Base-by-base conservation (phyloP, 176 grass and related monocot species). In the Hordeum marinum region DNA sequence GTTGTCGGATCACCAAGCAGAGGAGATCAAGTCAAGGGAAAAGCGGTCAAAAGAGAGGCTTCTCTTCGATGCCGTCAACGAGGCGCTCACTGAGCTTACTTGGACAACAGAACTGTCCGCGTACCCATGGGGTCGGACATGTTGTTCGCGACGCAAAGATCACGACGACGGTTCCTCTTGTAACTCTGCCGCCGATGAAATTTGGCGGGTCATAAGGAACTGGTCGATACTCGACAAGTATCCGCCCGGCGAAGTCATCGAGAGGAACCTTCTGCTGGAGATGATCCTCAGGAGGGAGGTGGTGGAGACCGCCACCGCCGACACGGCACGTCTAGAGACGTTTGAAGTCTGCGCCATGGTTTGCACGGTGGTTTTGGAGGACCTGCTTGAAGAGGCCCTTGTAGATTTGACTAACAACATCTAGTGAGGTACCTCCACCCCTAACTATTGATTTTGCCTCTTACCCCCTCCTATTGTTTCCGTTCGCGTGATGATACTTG, bases 11-110 rank as follows among this genome's bases (percentile, higher is more conserved):
- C 50, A 79, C 54, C 83, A 88, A 46, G 83, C 76, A 35, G 93
- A 86, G 2, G 83, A 57, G 74, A 64, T 60, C 14, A 88, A 92
- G 15, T 60, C 15, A 1, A 60, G 59, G 77, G 90, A 84, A 78
- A 88, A 9, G 15, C 41, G 34, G 35, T 78, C 80, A 14, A 92
- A 90, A 75, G 84, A 92, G 50, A 92, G 46, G 68, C 80, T 99
- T 24, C 59, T 99, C 31, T 99, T 96, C 17, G 93, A 99, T 15
- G 91, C 90, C 4, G 76, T 89, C 78, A 96, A 99, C 18, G 93
- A 85, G 83, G 93, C 91, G 67, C 87, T 99, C 68, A 15, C 82
- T 4, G 90, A 94, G 50, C 79, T 96, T n/a, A 85, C 81, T 71
- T 86, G 26, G 61, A 84, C 66, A 66, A 39, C 78, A 23, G 78